Evolutionary conservation across 257 asterid species (phyloP), one percentile per base, ranked within the genome.

Genomic region (Nicotiana otophora): DNA sequence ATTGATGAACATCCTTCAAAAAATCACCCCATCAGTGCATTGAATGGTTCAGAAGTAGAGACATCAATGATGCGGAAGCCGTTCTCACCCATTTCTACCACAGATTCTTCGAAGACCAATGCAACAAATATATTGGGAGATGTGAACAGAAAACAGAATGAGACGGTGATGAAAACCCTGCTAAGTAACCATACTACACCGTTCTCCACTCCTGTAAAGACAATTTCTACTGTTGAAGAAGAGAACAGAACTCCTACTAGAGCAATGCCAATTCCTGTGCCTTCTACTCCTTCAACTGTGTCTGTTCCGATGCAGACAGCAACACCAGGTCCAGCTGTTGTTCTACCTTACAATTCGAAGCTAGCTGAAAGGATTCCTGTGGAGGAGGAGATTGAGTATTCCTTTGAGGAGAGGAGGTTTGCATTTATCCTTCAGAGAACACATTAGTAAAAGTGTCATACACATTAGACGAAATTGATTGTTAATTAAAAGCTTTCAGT

Each of bases 81-180:
- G 10, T 96, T 96, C 88, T 96, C 99, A 62, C 99, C 98, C 68
- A 86, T 96, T 83, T 90, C 95, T 81, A 89, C 93, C 33, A 90
- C 91, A 15, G 97, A 92, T 46, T 91, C 97, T 15, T 89, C 98
- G 9, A 90, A 82, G 78, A 86, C 97, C 33, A 92, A 86, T 28
- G 92, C 84, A 36, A 77, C 90, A 46, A 92, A 92, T 78, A 86
- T 92, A 10, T 53, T 91, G 82, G 95, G 90, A 36, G 99, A 94
- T 75, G 75, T 85, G 60, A 89, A 89, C 91, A 87, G 81, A 68
- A 94, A 94, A 67, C 94, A 92, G 12, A 84, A 61, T 33, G 94
- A 90, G 62, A 82, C 86, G 82, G 23, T 92, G 64, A 97, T 89
- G 75, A 92, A 93, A 88, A 83, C 91, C 16, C 88, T 87, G 80